Conservation (phyloP, 805 yeast species). For the Wickerhamiella slavikovae region DNA sequence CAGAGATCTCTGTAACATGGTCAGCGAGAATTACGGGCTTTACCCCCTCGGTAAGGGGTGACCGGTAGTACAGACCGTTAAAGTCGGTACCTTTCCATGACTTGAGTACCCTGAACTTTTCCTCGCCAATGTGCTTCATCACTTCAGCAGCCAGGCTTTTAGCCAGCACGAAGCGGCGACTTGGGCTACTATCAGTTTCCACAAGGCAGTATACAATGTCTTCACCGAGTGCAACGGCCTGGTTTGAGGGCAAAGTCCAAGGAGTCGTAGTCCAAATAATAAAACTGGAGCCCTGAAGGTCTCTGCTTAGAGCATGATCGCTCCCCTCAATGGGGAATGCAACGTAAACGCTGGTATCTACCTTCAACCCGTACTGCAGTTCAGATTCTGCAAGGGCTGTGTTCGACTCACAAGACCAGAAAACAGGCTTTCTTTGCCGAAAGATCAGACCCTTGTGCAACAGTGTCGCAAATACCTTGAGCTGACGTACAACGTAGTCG, state of each 20-base stretch:
- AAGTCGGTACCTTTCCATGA: conserved; percentile 25
- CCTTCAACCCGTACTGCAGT: conserved; percentile 58
- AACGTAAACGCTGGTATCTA: conserved; percentile 5
- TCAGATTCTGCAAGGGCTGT: conserved; percentile 97
- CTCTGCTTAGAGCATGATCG: neutral
- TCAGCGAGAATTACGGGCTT: conserved; percentile 57
- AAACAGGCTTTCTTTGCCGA: conserved; percentile 84
- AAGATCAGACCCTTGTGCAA: conserved; percentile 46
- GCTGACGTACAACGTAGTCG: conserved; percentile 54
- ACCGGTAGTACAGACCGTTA: conserved; percentile 26
- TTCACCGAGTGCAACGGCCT: conserved; percentile 56
- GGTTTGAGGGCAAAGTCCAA: conserved; percentile 84
- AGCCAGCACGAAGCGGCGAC: conserved; percentile 38
- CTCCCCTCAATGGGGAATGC: conserved; percentile 4
- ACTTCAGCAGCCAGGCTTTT: conserved; percentile 25
- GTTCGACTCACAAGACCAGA: conserved; percentile 87
- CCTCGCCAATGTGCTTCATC: conserved; percentile 7
- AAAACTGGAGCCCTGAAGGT: conserved; percentile 5
- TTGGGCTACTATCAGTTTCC: conserved; percentile 10
- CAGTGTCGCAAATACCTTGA: conserved; percentile 45
- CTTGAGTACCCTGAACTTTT: conserved; percentile 6
- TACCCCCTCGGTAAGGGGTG: conserved; percentile 27
- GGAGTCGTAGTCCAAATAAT: conserved; percentile 95
- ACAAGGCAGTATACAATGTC: conserved; percentile 36
- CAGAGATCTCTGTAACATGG: conserved; percentile 63